A percentile compares a stretch with the other conserved stretches of the same genome.
Evolutionary conservation across 768 basidiomycete species (phyloP).

Genomic region (Suillus cothurnatus): DNA sequence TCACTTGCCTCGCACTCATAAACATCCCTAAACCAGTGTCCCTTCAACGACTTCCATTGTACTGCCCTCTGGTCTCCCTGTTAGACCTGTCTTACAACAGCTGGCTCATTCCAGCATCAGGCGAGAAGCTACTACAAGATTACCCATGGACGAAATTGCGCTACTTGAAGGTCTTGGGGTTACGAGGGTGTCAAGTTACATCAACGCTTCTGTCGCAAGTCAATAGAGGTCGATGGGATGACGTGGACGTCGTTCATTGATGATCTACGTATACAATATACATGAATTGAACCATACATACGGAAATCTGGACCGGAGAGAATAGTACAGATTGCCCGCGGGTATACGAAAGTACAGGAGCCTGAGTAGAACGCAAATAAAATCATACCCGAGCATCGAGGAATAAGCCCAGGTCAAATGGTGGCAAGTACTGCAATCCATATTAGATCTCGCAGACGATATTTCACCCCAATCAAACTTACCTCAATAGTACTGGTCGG

Average conservation of each 20-base stretch:
- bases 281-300: constrained; percentile 12
- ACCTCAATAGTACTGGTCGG: constrained; percentile 36
- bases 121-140: constrained; percentile 43
- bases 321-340: constrained; percentile 12
- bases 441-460: background rate
- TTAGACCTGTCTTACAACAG: constrained; percentile 71
- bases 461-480: constrained; percentile 7
- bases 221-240: constrained; percentile 68
- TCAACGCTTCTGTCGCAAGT: constrained; percentile 44
- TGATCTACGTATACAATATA: constrained; percentile 23
- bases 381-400: constrained; percentile 48
- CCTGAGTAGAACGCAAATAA: constrained; percentile 2
- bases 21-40: constrained; percentile 49
- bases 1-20: constrained; percentile 64
- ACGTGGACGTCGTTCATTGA: constrained; percentile 49
- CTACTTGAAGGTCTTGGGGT: constrained; percentile 53
- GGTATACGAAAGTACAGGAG: constrained; percentile 8
- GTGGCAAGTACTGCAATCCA: constrained; percentile 43
- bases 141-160: constrained; percentile 63
- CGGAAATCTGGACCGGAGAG: constrained; percentile 20
- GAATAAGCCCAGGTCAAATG: constrained; percentile 57
- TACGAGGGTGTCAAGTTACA: constrained; percentile 54
- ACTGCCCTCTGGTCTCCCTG: constrained; percentile 62
- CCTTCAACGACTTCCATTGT: constrained; percentile 56
- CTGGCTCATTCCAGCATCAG: constrained; percentile 39